A percentile compares a stretch with the other conserved stretches of the same genome.
Evolutionary conservation across 805 yeast species (phyloP).

Genomic region (Cyberlindnera sargentensis): DNA sequence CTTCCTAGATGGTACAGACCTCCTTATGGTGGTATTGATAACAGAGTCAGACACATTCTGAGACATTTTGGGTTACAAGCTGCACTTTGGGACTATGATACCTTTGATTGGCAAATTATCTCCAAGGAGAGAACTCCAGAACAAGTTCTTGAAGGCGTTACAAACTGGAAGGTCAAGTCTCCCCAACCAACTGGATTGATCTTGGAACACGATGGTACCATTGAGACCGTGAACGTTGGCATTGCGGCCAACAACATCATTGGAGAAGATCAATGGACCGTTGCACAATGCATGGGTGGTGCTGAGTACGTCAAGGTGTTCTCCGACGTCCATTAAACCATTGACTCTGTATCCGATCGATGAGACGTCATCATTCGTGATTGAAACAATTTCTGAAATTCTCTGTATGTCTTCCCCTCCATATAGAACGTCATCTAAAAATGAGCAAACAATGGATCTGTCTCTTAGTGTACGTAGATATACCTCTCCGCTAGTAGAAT

Average conservation of each 20-base stretch:
- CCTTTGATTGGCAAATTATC: conserved; percentile 82
- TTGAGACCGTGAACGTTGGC: conserved; percentile 62
- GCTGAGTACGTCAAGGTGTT: conserved; percentile 18
- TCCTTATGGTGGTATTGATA: conserved; percentile 93
- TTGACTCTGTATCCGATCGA: too few species aligned
- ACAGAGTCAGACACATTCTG: conserved; percentile 72
- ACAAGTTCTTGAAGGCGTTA: conserved; percentile 50
- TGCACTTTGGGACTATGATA: conserved; percentile 87
- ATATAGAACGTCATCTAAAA: too few species aligned
- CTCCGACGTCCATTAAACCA: not conserved
- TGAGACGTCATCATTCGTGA: too few species aligned
- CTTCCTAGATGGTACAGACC: conserved; percentile 93
- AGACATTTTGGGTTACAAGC: conserved; percentile 82
- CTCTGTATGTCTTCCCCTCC: too few species aligned
- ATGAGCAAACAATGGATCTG: too few species aligned
- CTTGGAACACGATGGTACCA: conserved; percentile 78
- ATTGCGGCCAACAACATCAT: conserved; percentile 49
- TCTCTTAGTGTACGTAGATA: too few species aligned
- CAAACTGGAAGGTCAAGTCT: conserved; percentile 37
- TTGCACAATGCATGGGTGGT: conserved; percentile 46
- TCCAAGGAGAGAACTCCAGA: conserved; percentile 42
- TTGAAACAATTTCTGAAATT: too few species aligned
- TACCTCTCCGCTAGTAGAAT: too few species aligned
- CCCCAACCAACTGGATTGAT: conserved; percentile 50
- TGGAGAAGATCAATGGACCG: conserved; percentile 61